Evolutionary conservation across 805 yeast species (phyloP).

Genomic region (Myxozyma lipomycoides): DNA sequence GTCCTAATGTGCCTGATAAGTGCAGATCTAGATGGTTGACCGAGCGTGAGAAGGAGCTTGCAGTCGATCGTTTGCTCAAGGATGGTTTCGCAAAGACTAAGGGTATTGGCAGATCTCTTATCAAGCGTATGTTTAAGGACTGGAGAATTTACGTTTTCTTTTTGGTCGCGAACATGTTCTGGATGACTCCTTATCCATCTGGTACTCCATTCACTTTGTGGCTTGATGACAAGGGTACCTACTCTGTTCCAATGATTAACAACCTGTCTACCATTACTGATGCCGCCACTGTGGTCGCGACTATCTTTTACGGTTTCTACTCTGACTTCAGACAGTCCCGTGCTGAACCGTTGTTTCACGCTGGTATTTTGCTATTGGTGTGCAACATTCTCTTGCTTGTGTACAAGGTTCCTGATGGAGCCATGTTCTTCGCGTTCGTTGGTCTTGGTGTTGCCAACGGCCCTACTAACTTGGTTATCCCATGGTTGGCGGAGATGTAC

Average conservation of each 20-base stretch:
- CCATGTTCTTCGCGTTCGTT: constrained; percentile 56
- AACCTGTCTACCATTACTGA: constrained; percentile 56
- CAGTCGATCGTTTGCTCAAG: constrained; percentile 42
- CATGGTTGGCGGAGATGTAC: constrained; percentile 24
- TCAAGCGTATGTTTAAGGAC: constrained; percentile 17
- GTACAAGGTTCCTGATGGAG: constrained; percentile 53
- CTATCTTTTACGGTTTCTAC: constrained; percentile 25
- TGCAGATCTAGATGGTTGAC: constrained; percentile 51
- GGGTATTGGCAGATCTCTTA: constrained; percentile 15
- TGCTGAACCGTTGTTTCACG: constrained; percentile 15
- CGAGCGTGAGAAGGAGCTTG: constrained; percentile 53
- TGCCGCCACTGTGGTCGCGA: constrained; percentile 51
- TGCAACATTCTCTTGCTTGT: constrained; percentile 48
- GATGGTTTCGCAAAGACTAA: constrained; percentile 21
- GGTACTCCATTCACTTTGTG: constrained; percentile 18
- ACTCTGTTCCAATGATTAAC: constrained; percentile 34
- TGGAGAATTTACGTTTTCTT: constrained; percentile 22
- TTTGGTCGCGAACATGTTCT: constrained; percentile 11
- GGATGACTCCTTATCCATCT: constrained; percentile 26
- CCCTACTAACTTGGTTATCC: constrained; percentile 21
- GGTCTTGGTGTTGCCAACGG: constrained; percentile 26
- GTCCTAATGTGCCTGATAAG: constrained; percentile 65
- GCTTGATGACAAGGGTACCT: constrained; percentile 8
- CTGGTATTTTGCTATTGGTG: constrained; percentile 15
- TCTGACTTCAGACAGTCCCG: constrained; percentile 44